A percentile compares a stretch with the other conserved stretches of the same genome.
These are phyloP conservation scores for Cnidoscolus chayamansa DNA, from an alignment of 441 rosid genomes.

Conservation along the genomic window DNA sequence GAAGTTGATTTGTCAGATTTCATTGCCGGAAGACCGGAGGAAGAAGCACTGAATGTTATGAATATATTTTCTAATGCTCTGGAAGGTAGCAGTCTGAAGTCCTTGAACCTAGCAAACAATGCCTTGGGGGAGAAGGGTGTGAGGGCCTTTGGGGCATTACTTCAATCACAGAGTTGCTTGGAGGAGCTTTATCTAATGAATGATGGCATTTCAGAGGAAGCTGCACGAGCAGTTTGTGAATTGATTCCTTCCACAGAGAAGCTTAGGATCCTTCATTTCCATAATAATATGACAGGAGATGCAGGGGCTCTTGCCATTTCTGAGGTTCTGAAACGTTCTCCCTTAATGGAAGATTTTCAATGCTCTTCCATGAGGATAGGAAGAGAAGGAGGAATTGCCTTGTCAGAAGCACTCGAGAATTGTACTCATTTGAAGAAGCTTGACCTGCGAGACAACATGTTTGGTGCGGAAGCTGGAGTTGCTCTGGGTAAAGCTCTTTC, in stretches of 20 bases:
- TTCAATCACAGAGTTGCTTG: conserved; percentile 62
- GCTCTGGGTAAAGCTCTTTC: conserved; percentile 68
- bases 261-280: conserved; percentile 74
- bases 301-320: conserved; percentile 78
- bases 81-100: conserved; percentile 21
- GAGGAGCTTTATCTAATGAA: conserved; percentile 86
- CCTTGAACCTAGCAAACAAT: conserved; percentile 81
- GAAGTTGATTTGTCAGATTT: conserved; percentile 88
- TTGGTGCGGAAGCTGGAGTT: conserved; percentile 76
- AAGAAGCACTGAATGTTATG: conserved; percentile 93
- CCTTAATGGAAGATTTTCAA: conserved; percentile 61
- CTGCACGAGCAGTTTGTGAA: conserved; percentile 77
- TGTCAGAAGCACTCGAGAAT: conserved; percentile 62
- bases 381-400: conserved; percentile 70
- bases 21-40: conserved; percentile 86
- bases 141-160: conserved; percentile 74
- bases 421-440: conserved; percentile 66
- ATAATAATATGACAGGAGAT: conserved; percentile 91
- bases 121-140: conserved; percentile 97
- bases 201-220: conserved; percentile 90
- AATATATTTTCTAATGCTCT: conserved; percentile 63
- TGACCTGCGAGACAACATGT: conserved; percentile 89
- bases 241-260: conserved; percentile 78
- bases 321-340: conserved; percentile 59
- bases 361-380: conserved; percentile 89